phyloP scores from a whole-genome alignment of 2,329 filamentous ascomycete species.

The Colletotrichum lini region DNA sequence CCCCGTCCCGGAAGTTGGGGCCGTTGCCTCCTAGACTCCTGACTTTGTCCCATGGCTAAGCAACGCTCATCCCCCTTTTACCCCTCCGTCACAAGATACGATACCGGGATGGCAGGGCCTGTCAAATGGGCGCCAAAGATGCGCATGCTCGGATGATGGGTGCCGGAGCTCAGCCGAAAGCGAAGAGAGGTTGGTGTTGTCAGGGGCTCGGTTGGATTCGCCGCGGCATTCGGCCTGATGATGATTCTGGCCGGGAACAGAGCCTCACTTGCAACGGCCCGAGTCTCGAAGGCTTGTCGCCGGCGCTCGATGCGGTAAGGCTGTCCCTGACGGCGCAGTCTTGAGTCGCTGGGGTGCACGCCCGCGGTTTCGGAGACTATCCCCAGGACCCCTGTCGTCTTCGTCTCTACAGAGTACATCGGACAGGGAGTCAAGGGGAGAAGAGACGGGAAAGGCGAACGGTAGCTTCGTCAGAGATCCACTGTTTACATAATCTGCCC shows the following conservation, averaged over 20 bases:
- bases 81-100: neutral
- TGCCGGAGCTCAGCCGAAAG: neutral
- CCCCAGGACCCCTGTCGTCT: no score
- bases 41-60: neutral
- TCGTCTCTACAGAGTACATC: no score
- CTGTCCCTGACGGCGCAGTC: slow-evolving; percentile 30
- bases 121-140: slow-evolving; percentile 13
- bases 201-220: neutral
- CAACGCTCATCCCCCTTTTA: no score
- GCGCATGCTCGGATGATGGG: slow-evolving; percentile 17
- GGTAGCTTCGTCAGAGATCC: no score
- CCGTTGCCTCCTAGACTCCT: neutral
- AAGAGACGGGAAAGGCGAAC: no score
- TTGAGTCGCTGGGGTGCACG: slow-evolving; percentile 22
- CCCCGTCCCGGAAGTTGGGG: neutral
- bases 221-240: neutral
- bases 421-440: no score
- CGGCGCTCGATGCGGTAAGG: slow-evolving; percentile 21
- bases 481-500: no score
- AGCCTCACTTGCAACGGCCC: slow-evolving; percentile 25
- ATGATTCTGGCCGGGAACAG: neutral
- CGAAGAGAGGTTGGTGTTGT: neutral
- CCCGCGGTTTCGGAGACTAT: neutral
- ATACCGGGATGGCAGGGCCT: neutral
- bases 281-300: slow-evolving; percentile 37